Evolutionary conservation across 2,329 filamentous ascomycete genomes (phyloP), one percentile per base, ranked within the genome.

Genomic region (Graphilbum ipis-grandicollis): DNA sequence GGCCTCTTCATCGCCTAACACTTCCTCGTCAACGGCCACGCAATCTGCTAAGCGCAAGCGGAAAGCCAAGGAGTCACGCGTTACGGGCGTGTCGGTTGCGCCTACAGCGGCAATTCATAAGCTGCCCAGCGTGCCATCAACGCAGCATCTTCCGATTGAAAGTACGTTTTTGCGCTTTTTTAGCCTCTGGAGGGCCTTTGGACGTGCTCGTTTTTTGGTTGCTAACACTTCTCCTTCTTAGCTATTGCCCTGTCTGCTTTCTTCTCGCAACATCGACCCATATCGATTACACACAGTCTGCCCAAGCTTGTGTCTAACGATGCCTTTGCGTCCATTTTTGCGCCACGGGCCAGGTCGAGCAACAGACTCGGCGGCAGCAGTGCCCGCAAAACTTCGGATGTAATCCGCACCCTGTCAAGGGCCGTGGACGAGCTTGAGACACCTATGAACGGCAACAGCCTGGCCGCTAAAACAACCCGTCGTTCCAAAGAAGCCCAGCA

Each of bases 201-300:
- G n/a, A n/a, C n/a, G n/a, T n/a, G n/a, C n/a, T n/a, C n/a, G n/a
- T n/a, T n/a, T n/a, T n/a, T n/a, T n/a, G n/a, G n/a, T 33, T 25
- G 36, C 18, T 7, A 13, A 9, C 13, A 14, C 8, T 33, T 14
- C 13, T 33, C 15, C n/a, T 18, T n/a, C 3, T 15, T 30, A 96
- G 90, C 92, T 51, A 69, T 96, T 42, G 78, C 80, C 44, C 66
- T 93, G 33, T 90, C 88, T 8, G 79, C 79, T 35, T 96, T 98
- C 67, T 96, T 96, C 65, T 92, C 86, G 44, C 79, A 93, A 46
- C 84, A 98, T 59, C 77, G 90, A 43, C 90, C 90, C 33, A 88
- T 98, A 51, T 93, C 84, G 38, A 74, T 94, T 46, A 85, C 78
- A 35, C 76, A 78, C 48, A 77, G 79, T 46, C 77, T 93, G 51